Evolutionary conservation across 2,329 filamentous ascomycete species (phyloP).

Genomic region (Trichophyton verrucosum): DNA sequence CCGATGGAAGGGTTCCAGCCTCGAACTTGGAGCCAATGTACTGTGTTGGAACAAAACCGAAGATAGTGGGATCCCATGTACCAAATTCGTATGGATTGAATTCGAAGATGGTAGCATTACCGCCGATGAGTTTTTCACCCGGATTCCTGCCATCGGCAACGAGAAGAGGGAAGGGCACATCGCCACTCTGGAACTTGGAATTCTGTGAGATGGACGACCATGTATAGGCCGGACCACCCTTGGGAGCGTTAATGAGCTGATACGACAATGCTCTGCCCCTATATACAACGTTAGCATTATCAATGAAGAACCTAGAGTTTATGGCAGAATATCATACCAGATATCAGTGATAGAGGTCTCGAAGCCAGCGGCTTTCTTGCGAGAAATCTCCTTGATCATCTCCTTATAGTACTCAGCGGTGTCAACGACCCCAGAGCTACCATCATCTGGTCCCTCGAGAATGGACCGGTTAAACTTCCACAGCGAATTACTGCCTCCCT

Average conservation of each 20-base stretch:
- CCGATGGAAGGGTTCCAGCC: conserved; percentile 44
- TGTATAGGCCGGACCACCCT: conserved; percentile 65
- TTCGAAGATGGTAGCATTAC: conserved; percentile 65
- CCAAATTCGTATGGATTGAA: conserved; percentile 73
- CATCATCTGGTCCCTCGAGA: conserved; percentile 43
- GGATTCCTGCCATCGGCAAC: conserved; percentile 57
- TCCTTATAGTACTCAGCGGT: conserved; percentile 52
- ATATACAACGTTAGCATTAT: neutral
- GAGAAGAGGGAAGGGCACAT: conserved; percentile 60
- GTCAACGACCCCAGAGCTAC: conserved; percentile 41
- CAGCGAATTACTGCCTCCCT: conserved; percentile 35
- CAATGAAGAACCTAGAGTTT: neutral
- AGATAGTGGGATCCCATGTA: conserved; percentile 59
- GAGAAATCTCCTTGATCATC: conserved; percentile 45
- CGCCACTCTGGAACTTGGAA: conserved; percentile 48
- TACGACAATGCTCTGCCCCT: conserved; percentile 67
- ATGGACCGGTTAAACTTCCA: conserved; percentile 56
- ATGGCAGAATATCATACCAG: conserved; percentile 39
- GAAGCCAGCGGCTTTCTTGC: conserved; percentile 53
- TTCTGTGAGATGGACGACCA: conserved; percentile 65
- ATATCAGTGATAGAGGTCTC: conserved; percentile 71
- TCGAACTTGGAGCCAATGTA: conserved; percentile 64
- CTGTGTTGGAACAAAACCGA: conserved; percentile 56
- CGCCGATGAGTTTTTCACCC: conserved; percentile 47
- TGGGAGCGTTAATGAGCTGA: conserved; percentile 64